Evolutionary conservation across 2,329 filamentous ascomycete species (phyloP), one percentile per base, ranked within the genome.

Genomic region (Trichoderma cornu-damae): DNA sequence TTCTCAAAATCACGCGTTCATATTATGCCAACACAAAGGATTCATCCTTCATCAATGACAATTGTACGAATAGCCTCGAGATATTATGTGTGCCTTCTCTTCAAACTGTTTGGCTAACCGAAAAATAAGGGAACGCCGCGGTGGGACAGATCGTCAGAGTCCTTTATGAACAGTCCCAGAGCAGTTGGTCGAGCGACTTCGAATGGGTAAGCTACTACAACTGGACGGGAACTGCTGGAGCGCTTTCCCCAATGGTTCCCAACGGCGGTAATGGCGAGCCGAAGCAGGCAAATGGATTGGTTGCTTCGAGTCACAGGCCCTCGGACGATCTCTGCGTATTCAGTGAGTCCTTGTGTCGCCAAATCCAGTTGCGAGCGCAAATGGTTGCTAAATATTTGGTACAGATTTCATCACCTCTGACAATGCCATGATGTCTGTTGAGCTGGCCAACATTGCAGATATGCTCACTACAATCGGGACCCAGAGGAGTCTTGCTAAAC

Each of bases 321-420:
- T 90, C 87, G 57, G 90, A 95, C 69, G 90, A 96, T 69, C 83
- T 89, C 6, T 89, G 87, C 1, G 90, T 89, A 51, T 84, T 90
- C 62, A 65, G 64, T 66, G 43, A 49, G 64, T 60, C 9, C 2
- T 16, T 5, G 5, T 20, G 12, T 14, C 22, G 2, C 16, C 11
- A 12, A 18, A 11, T n/a, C 1, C 2, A 9, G 11, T 18, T 14
- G 6, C 4, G 3, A 1, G 14, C 7, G 6, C 11, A 6, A 30
- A 18, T 14, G 16, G 0, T 35, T 16, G 16, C 37, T 58, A 2
- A 60, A n/a, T 2, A 11, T 16, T 24, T 12, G 20, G 20, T 14
- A 16, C 77, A 14, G 68, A 73, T 5, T 83, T 85, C 63, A 80
- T 83, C 63, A 68, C 59, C 1, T 63, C 66, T 12, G 65, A 64